Percentiles rank a stretch among this genome's conserved stretches.
Conservation (phyloP, 139 green algal species). For the Chlamydomonas schloesseri region DNA sequence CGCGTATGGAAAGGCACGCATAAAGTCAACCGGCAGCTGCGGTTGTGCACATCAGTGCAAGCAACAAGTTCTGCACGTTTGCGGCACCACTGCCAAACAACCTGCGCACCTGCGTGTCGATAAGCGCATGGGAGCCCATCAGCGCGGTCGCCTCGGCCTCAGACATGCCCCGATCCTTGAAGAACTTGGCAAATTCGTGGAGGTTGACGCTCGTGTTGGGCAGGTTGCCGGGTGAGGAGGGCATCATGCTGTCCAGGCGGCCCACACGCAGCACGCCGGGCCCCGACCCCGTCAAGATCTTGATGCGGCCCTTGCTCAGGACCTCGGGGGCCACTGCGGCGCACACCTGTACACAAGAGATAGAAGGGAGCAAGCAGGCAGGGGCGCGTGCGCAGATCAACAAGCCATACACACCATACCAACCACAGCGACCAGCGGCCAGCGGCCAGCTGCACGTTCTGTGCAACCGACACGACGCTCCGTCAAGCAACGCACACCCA, state of each 20-base stretch:
- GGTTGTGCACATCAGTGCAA: background rate
- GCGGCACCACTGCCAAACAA: background rate
- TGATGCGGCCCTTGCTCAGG: background rate
- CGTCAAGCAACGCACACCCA: too few relatives aligned
- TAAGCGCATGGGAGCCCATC: constrained; percentile 3
- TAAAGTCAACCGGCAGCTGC: background rate
- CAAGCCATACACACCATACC: too few relatives aligned
- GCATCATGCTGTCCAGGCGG: background rate
- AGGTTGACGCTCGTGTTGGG: background rate
- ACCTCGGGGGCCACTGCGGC: background rate
- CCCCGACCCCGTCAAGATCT: background rate
- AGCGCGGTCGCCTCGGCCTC: background rate
- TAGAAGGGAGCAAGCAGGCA: background rate
- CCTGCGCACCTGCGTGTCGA: background rate
- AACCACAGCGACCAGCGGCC: too few relatives aligned
- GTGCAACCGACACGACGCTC: too few relatives aligned
- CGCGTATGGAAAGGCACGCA: background rate
- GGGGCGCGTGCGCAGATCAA: too few relatives aligned
- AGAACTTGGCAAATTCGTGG: background rate
- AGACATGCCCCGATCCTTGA: background rate
- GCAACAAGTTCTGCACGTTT: background rate
- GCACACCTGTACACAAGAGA: background rate
- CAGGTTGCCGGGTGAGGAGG: background rate
- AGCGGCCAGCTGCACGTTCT: too few relatives aligned
- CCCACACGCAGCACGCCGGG: background rate